Percentiles rank a stretch among this genome's conserved stretches.
Evolutionary conservation across 129 eudicot species (phyloP).

Genomic region (Flaveria sonorensis): DNA sequence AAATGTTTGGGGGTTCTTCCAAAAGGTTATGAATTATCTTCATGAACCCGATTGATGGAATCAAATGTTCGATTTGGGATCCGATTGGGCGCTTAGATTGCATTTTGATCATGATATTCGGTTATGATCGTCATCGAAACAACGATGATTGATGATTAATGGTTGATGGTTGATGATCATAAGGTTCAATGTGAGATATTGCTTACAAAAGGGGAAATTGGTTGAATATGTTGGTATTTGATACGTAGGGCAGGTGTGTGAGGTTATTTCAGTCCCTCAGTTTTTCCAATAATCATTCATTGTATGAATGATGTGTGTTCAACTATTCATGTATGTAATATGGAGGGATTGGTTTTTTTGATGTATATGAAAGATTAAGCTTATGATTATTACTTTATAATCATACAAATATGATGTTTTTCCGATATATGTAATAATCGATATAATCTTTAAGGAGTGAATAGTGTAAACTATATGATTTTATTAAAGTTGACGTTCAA

Average conservation of each 20-base stretch:
- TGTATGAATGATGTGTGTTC: constrained; percentile 13
- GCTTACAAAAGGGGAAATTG: not conserved
- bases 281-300: constrained; percentile 4
- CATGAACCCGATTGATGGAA: not conserved
- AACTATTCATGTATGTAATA: not conserved
- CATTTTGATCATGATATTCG: constrained; percentile 17
- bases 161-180: not conserved
- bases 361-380: constrained; percentile 47
- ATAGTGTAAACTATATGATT: too few species aligned
- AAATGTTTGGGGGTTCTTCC: constrained; percentile 56
- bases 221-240: constrained; percentile 1
- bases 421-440: not conserved
- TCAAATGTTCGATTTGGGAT: constrained; percentile 4
- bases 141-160: not conserved
- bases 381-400: constrained; percentile 6
- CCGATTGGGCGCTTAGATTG: constrained; percentile 10
- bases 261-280: constrained; percentile 23
- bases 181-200: not conserved
- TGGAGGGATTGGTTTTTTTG: constrained; percentile 42
- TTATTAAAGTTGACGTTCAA: too few species aligned
- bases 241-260: constrained; percentile 3
- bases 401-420: not conserved
- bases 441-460: too few species aligned
- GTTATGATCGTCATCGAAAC: not conserved
- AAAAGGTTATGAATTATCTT: constrained; percentile 2